Conservation (phyloP, 139 green algal genomes). For the Auxenochlorella pyrenoidosa region DNA sequence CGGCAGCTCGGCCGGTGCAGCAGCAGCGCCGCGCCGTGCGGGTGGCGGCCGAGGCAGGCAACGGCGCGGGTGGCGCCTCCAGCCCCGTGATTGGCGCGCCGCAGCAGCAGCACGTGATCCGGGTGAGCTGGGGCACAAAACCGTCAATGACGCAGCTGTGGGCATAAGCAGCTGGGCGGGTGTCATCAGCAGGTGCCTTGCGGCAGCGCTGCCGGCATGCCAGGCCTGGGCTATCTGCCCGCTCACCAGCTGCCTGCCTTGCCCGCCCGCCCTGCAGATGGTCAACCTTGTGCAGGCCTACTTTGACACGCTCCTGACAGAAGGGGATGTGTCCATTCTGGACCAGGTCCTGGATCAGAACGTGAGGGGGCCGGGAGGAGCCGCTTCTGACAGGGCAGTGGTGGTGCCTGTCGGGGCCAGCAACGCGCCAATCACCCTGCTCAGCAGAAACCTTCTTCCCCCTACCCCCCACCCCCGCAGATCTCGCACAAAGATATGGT, state of each 20-base stretch:
- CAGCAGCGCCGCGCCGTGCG: not conserved
- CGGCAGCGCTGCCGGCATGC: no score
- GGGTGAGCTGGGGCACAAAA: not conserved
- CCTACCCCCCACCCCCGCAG: not conserved
- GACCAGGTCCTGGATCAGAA: not conserved
- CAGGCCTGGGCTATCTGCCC: not conserved
- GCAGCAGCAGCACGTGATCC: constrained; percentile 31
- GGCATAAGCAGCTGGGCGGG: no score
- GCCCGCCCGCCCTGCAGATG: not conserved
- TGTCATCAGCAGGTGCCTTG: no score
- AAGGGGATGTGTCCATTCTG: not conserved
- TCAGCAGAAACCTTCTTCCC: no score
- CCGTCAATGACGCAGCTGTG: no score
- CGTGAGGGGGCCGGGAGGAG: not conserved
- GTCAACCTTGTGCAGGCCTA: constrained; percentile 22
- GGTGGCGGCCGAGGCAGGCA: not conserved
- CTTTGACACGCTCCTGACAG: constrained; percentile 20
- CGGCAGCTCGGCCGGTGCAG: not conserved
- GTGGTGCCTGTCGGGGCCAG: no score
- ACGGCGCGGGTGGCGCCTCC: not conserved
- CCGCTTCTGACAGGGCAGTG: no score
- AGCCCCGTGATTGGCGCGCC: constrained; percentile 16
- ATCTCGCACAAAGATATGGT: constrained; percentile 27
- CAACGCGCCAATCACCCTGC: no score
- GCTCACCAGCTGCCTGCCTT: not conserved